These are phyloP conservation scores for Scutellaria minor DNA, from an alignment of 257 asterid genomes.

Conservation along the genomic window DNA sequence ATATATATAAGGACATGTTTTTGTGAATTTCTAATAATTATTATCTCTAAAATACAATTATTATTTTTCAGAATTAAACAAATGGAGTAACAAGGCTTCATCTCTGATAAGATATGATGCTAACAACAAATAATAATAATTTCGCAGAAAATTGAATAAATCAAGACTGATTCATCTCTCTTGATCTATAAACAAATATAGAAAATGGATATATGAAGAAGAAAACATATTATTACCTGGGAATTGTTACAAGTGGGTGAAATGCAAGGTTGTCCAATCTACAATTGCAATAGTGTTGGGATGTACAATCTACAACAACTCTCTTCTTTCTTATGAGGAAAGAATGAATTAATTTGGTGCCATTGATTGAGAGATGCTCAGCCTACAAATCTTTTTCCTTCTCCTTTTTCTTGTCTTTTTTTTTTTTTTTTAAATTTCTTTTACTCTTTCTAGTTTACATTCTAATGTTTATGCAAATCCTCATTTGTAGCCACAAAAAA, in stretches of 20 bases:
- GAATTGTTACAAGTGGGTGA: constrained; percentile 20
- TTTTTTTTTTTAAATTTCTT: constrained; percentile 1
- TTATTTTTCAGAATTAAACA: too few relatives aligned
- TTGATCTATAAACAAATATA: too few relatives aligned
- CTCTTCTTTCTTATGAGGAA: constrained; percentile 31
- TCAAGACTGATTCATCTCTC: too few relatives aligned
- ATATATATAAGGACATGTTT: background rate
- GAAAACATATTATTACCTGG: constrained; percentile 38
- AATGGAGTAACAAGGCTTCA: too few relatives aligned
- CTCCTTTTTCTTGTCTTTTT: background rate
- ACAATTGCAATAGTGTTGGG: background rate
- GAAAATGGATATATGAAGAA: background rate
- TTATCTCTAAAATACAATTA: too few relatives aligned
- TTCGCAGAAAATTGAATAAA: background rate
- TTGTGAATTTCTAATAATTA: too few relatives aligned
- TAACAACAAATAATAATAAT: too few relatives aligned
- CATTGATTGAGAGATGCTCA: constrained; percentile 25
- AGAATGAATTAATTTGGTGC: constrained; percentile 30
- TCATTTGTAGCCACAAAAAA: constrained; percentile 45
- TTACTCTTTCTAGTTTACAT: constrained; percentile 38
- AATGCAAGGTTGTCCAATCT: constrained; percentile 9
- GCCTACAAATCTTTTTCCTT: constrained; percentile 13
- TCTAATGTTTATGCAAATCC: constrained; percentile 47
- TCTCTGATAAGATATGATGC: too few relatives aligned
- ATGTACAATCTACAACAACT: constrained; percentile 13